Evolutionary conservation across 1,284 basidiomycete species (phyloP), one percentile per base, ranked within the genome.

Genomic region (Ganoderma lucidum): DNA sequence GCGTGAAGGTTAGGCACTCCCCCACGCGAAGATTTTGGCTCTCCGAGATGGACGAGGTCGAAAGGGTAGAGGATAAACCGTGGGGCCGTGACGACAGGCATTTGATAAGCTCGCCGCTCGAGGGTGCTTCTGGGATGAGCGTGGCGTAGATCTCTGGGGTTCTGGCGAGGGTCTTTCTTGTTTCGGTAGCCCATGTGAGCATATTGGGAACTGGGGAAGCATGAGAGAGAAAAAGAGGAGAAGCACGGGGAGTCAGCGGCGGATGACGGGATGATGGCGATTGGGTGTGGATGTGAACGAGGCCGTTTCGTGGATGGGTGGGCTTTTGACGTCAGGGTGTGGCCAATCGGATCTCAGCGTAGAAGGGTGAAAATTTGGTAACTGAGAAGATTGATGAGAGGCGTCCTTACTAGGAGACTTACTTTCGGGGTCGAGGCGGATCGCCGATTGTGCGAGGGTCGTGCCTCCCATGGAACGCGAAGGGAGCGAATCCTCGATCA

Each of bases 11-110:
- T 51, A 23, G 10, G 23, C 6, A 8, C 35, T 51, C 9, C n/a
- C 48, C n/a, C 48, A 51, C 48, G 48, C 48, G 48, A 28, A 51
- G 48, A 28, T 51, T 51, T 28, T 51, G n/a, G n/a, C 48, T 51
- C 48, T 28, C 48, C 23, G 48, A 51, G 48, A 51, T 51, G 48
- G 48, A 51, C 48, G 48, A 51, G 48, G n/a, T 28, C 19, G 45
- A 28, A 51, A 6, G n/a, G 48, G 48, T 12, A n/a, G 48, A 12
- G 48, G 48, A 9, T 51, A 51, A 51, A 51, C 48, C 48, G 48
- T 51, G 48, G 48, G 48, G 23, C 48, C 48, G 48, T 51, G 9
- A 19, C 48, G 4, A 51, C 23, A 51, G 48, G 23, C n/a, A 3
- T 51, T 51, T 51, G 48, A 51, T 51, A 51, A 51, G 23, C 48